phyloP scores from a whole-genome alignment of 768 basidiomycete genomes.

The Leucocoprinus birnbaumii region DNA sequence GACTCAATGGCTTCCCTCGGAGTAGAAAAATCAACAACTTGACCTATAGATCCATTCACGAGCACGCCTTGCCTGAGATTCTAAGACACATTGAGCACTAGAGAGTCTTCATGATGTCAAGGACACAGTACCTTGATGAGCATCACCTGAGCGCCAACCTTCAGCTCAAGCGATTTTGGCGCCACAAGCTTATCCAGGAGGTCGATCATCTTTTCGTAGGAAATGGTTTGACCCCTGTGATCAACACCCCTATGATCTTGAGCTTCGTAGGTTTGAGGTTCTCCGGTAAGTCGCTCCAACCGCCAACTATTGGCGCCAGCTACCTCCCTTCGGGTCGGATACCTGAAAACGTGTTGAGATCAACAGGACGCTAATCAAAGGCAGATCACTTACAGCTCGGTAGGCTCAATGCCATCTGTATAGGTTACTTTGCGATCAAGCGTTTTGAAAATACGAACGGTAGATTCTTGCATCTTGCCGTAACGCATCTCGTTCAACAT shows the following conservation, averaged over 20 bases:
- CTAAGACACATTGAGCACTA: conserved; percentile 29
- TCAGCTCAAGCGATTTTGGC: conserved; percentile 40
- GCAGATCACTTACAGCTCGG: conserved; percentile 73
- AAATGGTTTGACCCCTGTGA: conserved; percentile 34
- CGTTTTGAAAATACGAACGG: conserved; percentile 44
- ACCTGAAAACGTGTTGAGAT: too few relatives aligned
- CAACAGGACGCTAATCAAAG: too few relatives aligned
- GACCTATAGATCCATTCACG: conserved; percentile 71
- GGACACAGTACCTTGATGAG: conserved; percentile 51
- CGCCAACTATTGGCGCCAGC: conserved; percentile 60
- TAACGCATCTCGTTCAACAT: conserved; percentile 89
- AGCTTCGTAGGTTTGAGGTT: conserved; percentile 37
- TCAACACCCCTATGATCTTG: conserved; percentile 45
- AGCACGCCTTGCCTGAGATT: conserved; percentile 66
- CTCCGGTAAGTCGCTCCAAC: conserved; percentile 38
- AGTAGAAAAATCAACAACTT: conserved; percentile 45
- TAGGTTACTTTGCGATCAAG: conserved; percentile 61
- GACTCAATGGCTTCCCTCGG: conserved; percentile 37
- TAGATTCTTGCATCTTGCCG: conserved; percentile 50
- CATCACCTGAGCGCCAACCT: conserved; percentile 87
- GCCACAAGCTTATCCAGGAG: conserved; percentile 64
- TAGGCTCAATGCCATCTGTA: conserved; percentile 74
- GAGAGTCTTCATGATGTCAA: neutral
- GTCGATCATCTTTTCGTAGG: conserved; percentile 34
- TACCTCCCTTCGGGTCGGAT: conserved; percentile 71